Conservation (phyloP, 768 basidiomycete genomes). For the Epithele typhae region DNA sequence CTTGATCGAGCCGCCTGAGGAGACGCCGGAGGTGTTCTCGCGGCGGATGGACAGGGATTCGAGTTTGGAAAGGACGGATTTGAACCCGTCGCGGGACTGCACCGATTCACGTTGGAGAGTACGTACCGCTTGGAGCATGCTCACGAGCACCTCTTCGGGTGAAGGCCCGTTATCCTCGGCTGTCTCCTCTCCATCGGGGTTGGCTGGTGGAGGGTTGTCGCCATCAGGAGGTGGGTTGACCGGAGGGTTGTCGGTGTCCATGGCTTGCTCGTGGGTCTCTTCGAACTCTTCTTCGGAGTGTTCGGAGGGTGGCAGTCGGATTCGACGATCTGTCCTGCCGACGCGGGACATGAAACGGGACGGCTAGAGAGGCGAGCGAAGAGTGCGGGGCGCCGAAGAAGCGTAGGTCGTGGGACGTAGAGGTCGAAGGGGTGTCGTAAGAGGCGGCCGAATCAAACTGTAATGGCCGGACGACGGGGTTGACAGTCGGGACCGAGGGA, state of each 20-base stretch:
- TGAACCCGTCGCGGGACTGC: neutral
- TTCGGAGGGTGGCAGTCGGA: too few relatives aligned
- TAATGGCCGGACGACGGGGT: neutral
- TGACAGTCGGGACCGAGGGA: neutral
- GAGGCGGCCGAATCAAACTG: constrained; percentile 3
- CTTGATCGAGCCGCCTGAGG: neutral
- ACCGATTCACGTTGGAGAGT: neutral
- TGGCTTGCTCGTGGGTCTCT: too few relatives aligned
- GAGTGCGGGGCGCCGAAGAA: neutral
- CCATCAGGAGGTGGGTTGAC: neutral
- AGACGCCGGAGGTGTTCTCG: neutral
- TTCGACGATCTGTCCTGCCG: too few relatives aligned
- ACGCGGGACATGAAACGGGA: too few relatives aligned
- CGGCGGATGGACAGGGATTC: neutral
- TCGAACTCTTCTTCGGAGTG: too few relatives aligned
- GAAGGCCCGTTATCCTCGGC: neutral
- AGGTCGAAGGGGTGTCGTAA: neutral
- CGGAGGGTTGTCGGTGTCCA: too few relatives aligned
- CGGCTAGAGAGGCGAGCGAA: too few relatives aligned
- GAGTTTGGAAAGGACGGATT: neutral
- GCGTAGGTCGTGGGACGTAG: neutral
- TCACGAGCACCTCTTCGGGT: neutral
- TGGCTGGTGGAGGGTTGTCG: neutral
- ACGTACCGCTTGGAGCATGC: neutral
- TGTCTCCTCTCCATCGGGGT: neutral